phyloP scores from a whole-genome alignment of 2,329 filamentous ascomycete species.

The Ceratocystis diversiconidia region DNA sequence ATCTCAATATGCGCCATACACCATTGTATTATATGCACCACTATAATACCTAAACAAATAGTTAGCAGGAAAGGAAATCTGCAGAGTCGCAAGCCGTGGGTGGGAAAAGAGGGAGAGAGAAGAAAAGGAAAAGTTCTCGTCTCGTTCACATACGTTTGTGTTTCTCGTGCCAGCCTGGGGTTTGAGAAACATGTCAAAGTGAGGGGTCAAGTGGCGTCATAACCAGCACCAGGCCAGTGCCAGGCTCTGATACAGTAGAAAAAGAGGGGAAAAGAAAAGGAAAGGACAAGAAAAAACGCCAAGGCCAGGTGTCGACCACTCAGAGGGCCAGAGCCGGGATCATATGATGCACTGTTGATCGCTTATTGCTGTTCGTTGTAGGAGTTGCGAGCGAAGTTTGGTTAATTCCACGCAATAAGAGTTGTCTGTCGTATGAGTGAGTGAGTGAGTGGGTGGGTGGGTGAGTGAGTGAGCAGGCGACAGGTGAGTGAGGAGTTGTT shows the following conservation, averaged over 20 bases:
- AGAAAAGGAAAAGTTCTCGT: conserved; percentile 6
- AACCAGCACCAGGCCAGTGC: conserved; percentile 1
- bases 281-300: neutral
- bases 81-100: neutral
- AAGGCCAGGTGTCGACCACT: neutral
- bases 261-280: neutral
- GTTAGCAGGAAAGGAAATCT: neutral
- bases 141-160: neutral
- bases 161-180: conserved; percentile 1
- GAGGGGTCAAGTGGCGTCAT: conserved; percentile 5
- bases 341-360: neutral
- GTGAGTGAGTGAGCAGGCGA: too few relatives aligned
- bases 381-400: neutral
- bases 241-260: neutral
- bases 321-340: neutral
- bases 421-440: neutral
- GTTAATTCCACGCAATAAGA: too few relatives aligned
- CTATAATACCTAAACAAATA: neutral
- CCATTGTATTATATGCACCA: neutral
- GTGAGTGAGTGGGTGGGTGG: neutral
- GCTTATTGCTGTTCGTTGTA: neutral
- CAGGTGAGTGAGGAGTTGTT: neutral
- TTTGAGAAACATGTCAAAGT: conserved; percentile 8
- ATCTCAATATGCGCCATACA: neutral
- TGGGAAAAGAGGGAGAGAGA: neutral